Evolutionary conservation across 2,329 filamentous ascomycete genomes (phyloP), one percentile per base, ranked within the genome.

Genomic region (Stemphylium lycopersici): DNA sequence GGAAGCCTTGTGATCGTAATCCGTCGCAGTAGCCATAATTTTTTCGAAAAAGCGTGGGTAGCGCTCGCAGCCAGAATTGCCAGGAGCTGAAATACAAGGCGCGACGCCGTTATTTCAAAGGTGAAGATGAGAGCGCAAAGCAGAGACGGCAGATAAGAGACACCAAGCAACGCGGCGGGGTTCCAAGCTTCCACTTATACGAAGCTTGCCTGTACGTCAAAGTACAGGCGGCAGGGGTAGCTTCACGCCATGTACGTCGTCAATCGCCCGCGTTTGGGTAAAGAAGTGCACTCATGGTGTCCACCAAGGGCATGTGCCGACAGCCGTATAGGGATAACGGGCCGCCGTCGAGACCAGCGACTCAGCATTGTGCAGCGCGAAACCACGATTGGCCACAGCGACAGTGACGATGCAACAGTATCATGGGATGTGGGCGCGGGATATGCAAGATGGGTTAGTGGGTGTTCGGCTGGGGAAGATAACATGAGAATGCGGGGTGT

Each of bases 1-100:
- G 2, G 45, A 52, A 24, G 53, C 46, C 49, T 73, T 71, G 26
- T 52, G 53, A 38, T 61, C 63, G 26, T 52, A 52, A 38, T 61
- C 63, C 3, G 50, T 32, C 16, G 55, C 45, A 36, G 55, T 65
- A 8, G 60, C 60, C 66, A 69, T 70, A 24, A 31, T 56, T n/a
- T 8, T 24, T 24, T 16, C 22, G 29, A 26, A 16, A 16, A 4
- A 41, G 46, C 34, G 8, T 29, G 20, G 6, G 31, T 31, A 6
- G 15, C 15, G 15, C 22, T 15, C 26, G n/a, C n/a, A n/a, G 13
- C 29, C 24, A 20, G 7, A 32, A 24, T 48, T 18, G 1, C 37
- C n/a, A 10, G 6, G 18, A 11, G 11, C 15, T 20, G 16, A 43
- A 15, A 7, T 13, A 15, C 3, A 16, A 13, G n/a, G 26, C 33